phyloP scores from a whole-genome alignment of 345 rosid species.

The Pistacia atlantica region DNA sequence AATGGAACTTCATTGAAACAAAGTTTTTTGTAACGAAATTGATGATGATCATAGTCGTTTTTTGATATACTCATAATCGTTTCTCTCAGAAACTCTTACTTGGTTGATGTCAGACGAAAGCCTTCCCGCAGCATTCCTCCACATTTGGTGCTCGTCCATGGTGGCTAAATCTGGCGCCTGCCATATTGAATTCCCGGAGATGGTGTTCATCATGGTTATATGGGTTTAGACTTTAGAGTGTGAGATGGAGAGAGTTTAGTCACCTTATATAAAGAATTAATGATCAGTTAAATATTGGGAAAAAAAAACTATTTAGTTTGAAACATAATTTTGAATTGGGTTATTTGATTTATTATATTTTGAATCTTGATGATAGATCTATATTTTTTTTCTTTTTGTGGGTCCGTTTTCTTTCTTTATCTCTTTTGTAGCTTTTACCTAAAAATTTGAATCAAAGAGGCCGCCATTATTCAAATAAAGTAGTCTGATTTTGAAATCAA shows the following conservation, averaged over 20 bases:
- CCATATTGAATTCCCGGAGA: conserved; percentile 3
- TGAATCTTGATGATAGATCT: not conserved
- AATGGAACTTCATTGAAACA: not conserved
- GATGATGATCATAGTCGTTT: not conserved
- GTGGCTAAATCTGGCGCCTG: not conserved
- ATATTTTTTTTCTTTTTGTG: not conserved
- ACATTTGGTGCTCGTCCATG: not conserved
- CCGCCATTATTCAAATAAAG: not conserved
- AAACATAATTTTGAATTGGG: too few species aligned
- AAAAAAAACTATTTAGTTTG: too few species aligned
- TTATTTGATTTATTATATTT: not conserved
- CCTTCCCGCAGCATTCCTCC: not conserved
- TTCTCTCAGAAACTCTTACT: too few species aligned
- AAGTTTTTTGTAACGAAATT: not conserved
- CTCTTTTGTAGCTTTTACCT: not conserved
- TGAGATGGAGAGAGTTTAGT: too few species aligned
- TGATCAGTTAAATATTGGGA: too few species aligned
- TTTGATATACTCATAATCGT: not conserved
- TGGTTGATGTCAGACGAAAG: not conserved
- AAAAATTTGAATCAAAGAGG: conserved; percentile 14
- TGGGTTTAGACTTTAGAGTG: too few species aligned
- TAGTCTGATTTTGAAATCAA: too few species aligned
- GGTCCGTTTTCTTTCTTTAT: not conserved
- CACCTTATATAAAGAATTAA: too few species aligned
- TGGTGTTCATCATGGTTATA: not conserved